Evolutionary conservation across 805 yeast species (phyloP).

Genomic region (Myxozyma sirexii): DNA sequence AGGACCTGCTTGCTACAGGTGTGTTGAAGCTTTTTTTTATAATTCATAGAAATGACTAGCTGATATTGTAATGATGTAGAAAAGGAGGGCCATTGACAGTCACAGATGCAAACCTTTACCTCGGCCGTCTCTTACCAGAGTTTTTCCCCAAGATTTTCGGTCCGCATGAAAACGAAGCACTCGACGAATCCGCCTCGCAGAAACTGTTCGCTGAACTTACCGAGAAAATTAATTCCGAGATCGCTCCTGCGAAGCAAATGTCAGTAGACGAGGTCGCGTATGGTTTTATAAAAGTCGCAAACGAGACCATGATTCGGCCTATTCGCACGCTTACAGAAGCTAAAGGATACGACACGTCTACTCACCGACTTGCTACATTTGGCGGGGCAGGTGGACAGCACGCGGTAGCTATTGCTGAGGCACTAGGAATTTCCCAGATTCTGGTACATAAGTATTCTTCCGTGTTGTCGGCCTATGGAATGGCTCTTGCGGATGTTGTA

Average conservation of each 20-base stretch:
- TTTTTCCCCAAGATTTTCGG: constrained; percentile 83
- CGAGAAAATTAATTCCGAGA: constrained; percentile 55
- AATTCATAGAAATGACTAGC: no score
- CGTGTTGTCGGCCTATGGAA: constrained; percentile 84
- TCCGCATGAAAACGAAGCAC: constrained; percentile 70
- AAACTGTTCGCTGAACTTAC: constrained; percentile 59
- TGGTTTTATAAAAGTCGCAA: constrained; percentile 82
- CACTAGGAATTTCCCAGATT: constrained; percentile 67
- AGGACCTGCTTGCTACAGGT: constrained; percentile 77
- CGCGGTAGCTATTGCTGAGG: constrained; percentile 73
- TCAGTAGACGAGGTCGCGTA: constrained; percentile 70
- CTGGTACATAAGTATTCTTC: constrained; percentile 82
- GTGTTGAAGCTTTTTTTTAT: no score
- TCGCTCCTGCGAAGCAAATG: constrained; percentile 44
- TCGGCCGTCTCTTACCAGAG: constrained; percentile 73
- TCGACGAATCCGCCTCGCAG: constrained; percentile 59
- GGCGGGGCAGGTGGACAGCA: constrained; percentile 97
- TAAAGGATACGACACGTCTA: constrained; percentile 67
- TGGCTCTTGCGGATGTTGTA: constrained; percentile 83
- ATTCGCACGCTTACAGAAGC: constrained; percentile 83
- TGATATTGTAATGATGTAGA: constrained; percentile 40
- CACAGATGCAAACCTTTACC: constrained; percentile 77
- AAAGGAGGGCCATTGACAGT: constrained; percentile 83
- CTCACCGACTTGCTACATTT: constrained; percentile 76
- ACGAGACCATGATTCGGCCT: constrained; percentile 89